Evolutionary conservation across 2,329 filamentous ascomycete species (phyloP), one percentile per base, ranked within the genome.

Genomic region (Polychaeton citri): DNA sequence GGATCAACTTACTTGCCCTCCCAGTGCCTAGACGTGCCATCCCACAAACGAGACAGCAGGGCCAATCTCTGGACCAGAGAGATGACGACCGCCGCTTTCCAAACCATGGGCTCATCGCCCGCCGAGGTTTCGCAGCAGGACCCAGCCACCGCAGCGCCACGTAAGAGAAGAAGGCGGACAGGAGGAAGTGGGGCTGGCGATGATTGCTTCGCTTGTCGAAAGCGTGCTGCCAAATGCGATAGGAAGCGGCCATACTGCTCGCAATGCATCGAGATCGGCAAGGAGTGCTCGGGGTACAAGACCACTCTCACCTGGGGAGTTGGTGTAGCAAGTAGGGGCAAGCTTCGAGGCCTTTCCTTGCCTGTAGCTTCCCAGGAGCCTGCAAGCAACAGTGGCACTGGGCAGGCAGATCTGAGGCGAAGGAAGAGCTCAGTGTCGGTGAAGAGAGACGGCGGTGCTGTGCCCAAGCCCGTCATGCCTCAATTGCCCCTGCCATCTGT

Each of bases 291-390:
- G 19, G 88, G 88, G 40, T 96, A 96, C 69, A 92, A 92, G 65
- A 96, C 88, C 12, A 87, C 88, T 49, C 70, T 96, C 61, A 96
- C 88, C 32, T 96, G 88, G 88, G 86, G 86, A 30, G 84, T 95
- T 33, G 88, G 88, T 35, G 88, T 96, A 40, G 88, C 88, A 38
- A 95, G 87, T 62, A 79, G 88, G 52, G 88, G 88, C 55, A 96
- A 96, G 67, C 76, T 96, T 44, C 76, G 88, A 43, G 88, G 88
- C 26, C 69, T 95, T 47, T 87, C 87, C 38, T 66, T 93, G 39
- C 76, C 76, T 7, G 62, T 79, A 35, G 66, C 68, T 26, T 68
- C 66, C 36, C 60, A 61, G 12, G 54, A 60, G 32, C 33, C 34
- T 9, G 44, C 50, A 32, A 38, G 41, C 30, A 42, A 35, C 34